Conservation (phyloP, 1,139 yeast genomes). For the Candida labiduridarum region DNA sequence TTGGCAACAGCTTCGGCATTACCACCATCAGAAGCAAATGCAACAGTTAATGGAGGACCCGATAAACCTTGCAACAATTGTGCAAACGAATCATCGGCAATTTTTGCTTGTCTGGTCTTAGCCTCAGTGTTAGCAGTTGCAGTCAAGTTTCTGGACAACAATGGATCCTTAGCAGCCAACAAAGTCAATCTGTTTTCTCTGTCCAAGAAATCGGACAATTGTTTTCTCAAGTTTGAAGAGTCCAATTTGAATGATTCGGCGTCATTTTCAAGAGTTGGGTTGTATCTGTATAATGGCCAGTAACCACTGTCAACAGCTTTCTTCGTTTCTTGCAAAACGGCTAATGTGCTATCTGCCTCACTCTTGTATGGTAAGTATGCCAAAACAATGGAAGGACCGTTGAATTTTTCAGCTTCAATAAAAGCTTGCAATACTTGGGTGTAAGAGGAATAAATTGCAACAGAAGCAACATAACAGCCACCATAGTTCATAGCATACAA, state of each 20-base stretch:
- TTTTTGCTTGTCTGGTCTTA: slow-evolving; percentile 59
- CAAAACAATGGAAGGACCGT: slow-evolving; percentile 89
- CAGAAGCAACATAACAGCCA: slow-evolving; percentile 88
- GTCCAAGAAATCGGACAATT: slow-evolving; percentile 77
- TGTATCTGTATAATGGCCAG: slow-evolving; percentile 92
- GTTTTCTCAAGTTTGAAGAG: slow-evolving; percentile 78
- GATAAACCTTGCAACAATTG: slow-evolving; percentile 81
- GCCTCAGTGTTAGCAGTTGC: slow-evolving; percentile 61
- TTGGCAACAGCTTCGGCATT: slow-evolving; percentile 85
- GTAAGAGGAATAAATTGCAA: slow-evolving; percentile 90
- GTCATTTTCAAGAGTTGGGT: slow-evolving; percentile 57
- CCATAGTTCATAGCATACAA: slow-evolving; percentile 95
- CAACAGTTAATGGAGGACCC: slow-evolving; percentile 90
- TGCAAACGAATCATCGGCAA: slow-evolving; percentile 78
- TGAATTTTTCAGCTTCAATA: slow-evolving; percentile 81
- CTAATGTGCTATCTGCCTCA: slow-evolving; percentile 71
- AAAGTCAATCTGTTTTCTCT: slow-evolving; percentile 86
- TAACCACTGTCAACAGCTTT: slow-evolving; percentile 89
- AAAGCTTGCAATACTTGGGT: slow-evolving; percentile 90
- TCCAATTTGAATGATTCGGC: slow-evolving; percentile 72
- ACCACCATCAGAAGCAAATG: slow-evolving; percentile 96
- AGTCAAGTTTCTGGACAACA: slow-evolving; percentile 73
- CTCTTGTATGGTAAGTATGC: slow-evolving; percentile 82
- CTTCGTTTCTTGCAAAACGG: slow-evolving; percentile 83
- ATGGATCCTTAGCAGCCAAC: slow-evolving; percentile 71